These are phyloP conservation scores for Penicillium egyptiacum DNA, from an alignment of 495 filamentous ascomycete species.

Conservation along the genomic window DNA sequence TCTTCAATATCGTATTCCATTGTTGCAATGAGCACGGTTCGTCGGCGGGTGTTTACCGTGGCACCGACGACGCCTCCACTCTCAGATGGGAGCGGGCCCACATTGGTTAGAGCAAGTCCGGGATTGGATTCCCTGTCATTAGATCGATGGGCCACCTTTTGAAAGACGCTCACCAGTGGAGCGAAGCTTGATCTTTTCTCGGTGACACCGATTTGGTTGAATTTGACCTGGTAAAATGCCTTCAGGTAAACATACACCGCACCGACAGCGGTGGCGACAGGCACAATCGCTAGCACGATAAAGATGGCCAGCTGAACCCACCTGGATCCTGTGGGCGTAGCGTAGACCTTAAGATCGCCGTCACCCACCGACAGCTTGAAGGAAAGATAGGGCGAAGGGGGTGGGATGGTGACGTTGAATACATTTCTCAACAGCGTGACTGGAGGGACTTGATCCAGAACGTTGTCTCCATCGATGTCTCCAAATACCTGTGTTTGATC, in stretches of 20 bases:
- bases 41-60: constrained; percentile 36
- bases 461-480: constrained; percentile 57
- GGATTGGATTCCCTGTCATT: constrained; percentile 15
- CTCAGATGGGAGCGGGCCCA: constrained; percentile 44
- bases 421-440: constrained; percentile 15
- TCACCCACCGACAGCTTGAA: constrained; percentile 59
- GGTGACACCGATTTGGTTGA: constrained; percentile 63
- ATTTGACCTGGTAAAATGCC: constrained; percentile 70
- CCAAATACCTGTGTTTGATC: constrained; percentile 58
- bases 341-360: constrained; percentile 47
- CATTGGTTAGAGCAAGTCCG: constrained; percentile 34
- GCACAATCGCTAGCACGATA: constrained; percentile 55
- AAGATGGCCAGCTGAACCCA: constrained; percentile 57
- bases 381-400: constrained; percentile 53
- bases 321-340: constrained; percentile 52
- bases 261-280: constrained; percentile 47
- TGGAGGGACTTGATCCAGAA: constrained; percentile 15
- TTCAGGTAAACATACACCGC: constrained; percentile 61
- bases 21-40: constrained; percentile 65
- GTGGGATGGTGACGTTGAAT: constrained; percentile 49
- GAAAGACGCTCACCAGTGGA: constrained; percentile 21
- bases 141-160: constrained; percentile 5
- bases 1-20: constrained; percentile 77
- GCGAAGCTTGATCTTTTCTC: constrained; percentile 40
- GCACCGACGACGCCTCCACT: constrained; percentile 40